A percentile compares a stretch with the other conserved stretches of the same genome.
phyloP scores from a whole-genome alignment of 139 green algal genomes.

The Coccomyxa sp. region DNA sequence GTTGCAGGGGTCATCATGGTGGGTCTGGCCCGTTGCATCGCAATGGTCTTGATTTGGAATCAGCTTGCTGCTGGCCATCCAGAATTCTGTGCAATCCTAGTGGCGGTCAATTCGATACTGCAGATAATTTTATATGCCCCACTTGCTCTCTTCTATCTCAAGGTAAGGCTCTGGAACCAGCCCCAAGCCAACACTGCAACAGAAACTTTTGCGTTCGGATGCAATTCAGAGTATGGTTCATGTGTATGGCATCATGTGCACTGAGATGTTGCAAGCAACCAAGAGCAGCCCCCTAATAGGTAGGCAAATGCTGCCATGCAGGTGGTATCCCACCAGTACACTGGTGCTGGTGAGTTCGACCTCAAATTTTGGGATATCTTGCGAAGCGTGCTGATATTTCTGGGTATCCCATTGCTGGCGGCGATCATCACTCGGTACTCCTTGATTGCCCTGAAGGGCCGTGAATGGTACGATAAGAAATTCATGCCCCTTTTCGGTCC shows the following conservation, averaged over 20 bases:
- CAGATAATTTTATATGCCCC: slow-evolving; percentile 48
- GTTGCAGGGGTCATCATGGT: slow-evolving; percentile 1
- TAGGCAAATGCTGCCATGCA: neutral
- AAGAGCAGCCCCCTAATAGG: neutral
- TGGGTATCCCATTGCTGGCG: slow-evolving; percentile 27
- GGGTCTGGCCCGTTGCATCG: slow-evolving; percentile 47
- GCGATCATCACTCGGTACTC: slow-evolving; percentile 29
- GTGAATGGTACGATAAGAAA: slow-evolving; percentile 32
- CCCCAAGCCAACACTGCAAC: too few relatives aligned
- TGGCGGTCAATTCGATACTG: slow-evolving; percentile 48
- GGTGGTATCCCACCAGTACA: neutral
- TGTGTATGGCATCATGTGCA: too few relatives aligned
- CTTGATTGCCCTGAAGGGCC: slow-evolving; percentile 7
- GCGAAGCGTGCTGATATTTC: slow-evolving; percentile 36
- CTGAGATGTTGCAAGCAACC: too few relatives aligned
- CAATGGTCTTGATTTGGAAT: slow-evolving; percentile 62
- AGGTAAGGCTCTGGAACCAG: slow-evolving; percentile 13
- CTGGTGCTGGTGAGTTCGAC: neutral
- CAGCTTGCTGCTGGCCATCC: slow-evolving; percentile 37
- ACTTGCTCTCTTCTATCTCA: slow-evolving; percentile 34
- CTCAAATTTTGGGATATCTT: slow-evolving; percentile 33
- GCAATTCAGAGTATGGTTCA: too few relatives aligned
- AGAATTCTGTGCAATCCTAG: slow-evolving; percentile 44
- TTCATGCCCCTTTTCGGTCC: slow-evolving; percentile 47
- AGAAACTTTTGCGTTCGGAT: too few relatives aligned